Conservation (phyloP, 257 asterid genomes). For the Schizonepeta tenuifolia region DNA sequence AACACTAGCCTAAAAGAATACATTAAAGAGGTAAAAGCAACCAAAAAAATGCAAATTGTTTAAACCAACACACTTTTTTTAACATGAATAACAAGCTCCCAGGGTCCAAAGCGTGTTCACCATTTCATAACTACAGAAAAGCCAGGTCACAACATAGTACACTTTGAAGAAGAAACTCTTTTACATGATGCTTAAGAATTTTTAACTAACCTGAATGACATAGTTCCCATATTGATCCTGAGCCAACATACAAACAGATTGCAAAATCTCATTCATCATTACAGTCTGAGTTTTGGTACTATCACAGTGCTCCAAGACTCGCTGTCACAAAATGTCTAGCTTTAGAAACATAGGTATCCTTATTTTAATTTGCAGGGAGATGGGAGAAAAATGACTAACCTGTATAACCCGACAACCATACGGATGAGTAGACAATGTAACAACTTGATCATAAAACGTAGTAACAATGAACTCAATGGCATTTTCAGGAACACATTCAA, state of each 20-base stretch:
- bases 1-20: no score
- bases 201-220: conserved; percentile 71
- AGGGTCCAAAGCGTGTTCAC: not conserved
- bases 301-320: conserved; percentile 80
- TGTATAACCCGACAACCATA: conserved; percentile 92
- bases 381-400: conserved; percentile 43
- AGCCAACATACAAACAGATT: conserved; percentile 68
- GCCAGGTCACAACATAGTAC: not conserved
- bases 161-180: not conserved
- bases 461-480: conserved; percentile 65
- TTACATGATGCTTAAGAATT: not conserved
- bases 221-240: conserved; percentile 90
- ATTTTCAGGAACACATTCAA: conserved; percentile 77
- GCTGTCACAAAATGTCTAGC: conserved; percentile 42
- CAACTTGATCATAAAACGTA: conserved; percentile 68
- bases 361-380: conserved; percentile 10
- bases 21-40: no score
- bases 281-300: conserved; percentile 60
- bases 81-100: not conserved
- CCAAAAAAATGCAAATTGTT: no score
- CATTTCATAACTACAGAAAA: not conserved
- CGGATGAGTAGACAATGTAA: conserved; percentile 76
- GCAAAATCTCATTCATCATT: conserved; percentile 73
- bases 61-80: not conserved
- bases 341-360: conserved; percentile 33